Conservation (phyloP, 1,284 basidiomycete species). For the Tilletia setariae region DNA sequence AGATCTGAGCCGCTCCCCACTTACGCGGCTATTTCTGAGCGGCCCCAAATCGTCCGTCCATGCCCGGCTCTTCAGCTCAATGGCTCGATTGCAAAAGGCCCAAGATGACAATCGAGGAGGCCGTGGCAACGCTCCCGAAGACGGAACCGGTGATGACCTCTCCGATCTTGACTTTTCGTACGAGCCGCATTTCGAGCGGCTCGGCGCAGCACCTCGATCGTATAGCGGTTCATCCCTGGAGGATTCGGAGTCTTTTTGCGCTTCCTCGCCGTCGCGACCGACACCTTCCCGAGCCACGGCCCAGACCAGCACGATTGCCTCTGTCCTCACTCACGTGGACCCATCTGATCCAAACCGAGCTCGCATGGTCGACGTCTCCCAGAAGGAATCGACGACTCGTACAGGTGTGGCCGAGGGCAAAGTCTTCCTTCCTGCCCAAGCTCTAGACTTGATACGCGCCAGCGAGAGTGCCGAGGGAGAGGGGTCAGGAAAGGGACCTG, state of each 20-base stretch:
- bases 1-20: too few relatives aligned
- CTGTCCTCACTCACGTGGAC: slow-evolving; percentile 68
- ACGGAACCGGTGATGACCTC: not conserved
- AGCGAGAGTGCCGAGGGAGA: slow-evolving; percentile 56
- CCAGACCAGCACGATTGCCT: not conserved
- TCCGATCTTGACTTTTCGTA: slow-evolving; percentile 11
- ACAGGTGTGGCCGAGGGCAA: slow-evolving; percentile 72
- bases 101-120: not conserved
- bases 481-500: slow-evolving; percentile 33
- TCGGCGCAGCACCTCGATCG: slow-evolving; percentile 8
- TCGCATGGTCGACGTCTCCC: slow-evolving; percentile 72
- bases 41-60: too few relatives aligned
- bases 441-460: slow-evolving; percentile 62
- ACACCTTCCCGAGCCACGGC: not conserved
- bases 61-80: too few relatives aligned
- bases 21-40: too few relatives aligned
- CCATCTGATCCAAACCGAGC: slow-evolving; percentile 58
- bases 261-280: not conserved
- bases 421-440: slow-evolving; percentile 68
- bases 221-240: not conserved
- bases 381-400: slow-evolving; percentile 67
- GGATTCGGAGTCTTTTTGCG: not conserved
- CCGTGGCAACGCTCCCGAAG: not conserved
- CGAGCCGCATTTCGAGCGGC: slow-evolving; percentile 7
- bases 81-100: too few relatives aligned